Conservation (phyloP, 2,329 filamentous ascomycete species). For the Akanthomyces lecanii region DNA sequence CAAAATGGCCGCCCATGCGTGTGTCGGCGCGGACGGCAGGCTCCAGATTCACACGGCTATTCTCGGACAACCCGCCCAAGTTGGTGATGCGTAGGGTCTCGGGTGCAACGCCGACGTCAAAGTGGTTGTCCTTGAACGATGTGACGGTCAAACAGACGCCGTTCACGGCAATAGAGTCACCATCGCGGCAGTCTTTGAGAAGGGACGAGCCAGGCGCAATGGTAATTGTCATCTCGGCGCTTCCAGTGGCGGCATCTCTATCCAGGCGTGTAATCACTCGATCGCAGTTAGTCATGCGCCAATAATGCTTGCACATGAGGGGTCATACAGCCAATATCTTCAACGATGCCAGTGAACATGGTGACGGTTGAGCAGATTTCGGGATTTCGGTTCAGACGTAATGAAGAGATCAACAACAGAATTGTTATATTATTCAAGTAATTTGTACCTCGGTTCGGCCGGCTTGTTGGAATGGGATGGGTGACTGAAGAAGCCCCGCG, state of each 20-base stretch:
- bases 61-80: constrained; percentile 66
- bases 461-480: constrained; percentile 1
- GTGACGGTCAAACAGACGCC: constrained; percentile 92
- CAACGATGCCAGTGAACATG: constrained; percentile 97
- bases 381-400: not conserved
- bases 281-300: constrained; percentile 28
- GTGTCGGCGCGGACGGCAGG: constrained; percentile 86
- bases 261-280: constrained; percentile 79
- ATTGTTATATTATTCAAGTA: not conserved
- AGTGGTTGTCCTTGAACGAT: constrained; percentile 48
- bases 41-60: constrained; percentile 82
- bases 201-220: constrained; percentile 64
- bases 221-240: constrained; percentile 84
- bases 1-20: constrained; percentile 96
- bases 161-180: constrained; percentile 93
- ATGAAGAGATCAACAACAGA: not conserved
- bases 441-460: not conserved
- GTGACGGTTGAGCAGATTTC: constrained; percentile 20
- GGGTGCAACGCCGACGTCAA: constrained; percentile 91
- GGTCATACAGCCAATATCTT: constrained; percentile 80
- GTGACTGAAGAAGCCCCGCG: not conserved
- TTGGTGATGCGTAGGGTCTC: constrained; percentile 96
- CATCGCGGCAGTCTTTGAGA: constrained; percentile 76
- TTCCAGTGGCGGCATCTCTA: constrained; percentile 74
- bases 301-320: constrained; percentile 17